Conservation (phyloP, 371 early-diverging fungal genomes). For the Mortierella sp. region DNA sequence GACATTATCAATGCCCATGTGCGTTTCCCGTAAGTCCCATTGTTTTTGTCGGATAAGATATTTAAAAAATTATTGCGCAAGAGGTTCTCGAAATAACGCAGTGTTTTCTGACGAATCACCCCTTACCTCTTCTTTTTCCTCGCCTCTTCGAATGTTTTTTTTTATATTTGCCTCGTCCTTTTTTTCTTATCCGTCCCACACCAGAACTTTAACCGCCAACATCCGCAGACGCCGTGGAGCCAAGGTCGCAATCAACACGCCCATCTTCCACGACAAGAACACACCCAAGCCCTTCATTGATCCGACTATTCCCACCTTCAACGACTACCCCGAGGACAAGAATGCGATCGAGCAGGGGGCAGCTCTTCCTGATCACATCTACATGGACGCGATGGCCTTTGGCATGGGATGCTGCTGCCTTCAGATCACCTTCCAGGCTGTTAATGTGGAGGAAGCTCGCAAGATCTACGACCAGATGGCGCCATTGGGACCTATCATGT, state of each 20-base stretch:
- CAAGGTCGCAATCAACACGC: slow-evolving; percentile 94
- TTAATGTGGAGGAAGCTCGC: slow-evolving; percentile 94
- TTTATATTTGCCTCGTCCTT: neutral
- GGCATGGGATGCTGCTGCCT: slow-evolving; percentile 99
- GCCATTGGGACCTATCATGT: slow-evolving; percentile 94
- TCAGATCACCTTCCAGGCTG: slow-evolving; percentile 99
- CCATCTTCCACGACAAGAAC: slow-evolving; percentile 84
- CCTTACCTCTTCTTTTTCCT: neutral
- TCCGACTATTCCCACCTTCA: slow-evolving; percentile 81
- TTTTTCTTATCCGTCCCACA: neutral
- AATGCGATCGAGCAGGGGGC: slow-evolving; percentile 77
- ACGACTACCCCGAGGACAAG: slow-evolving; percentile 72
- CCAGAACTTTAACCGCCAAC: slow-evolving; percentile 92
- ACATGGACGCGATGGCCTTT: slow-evolving; percentile 99
- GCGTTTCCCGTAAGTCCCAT: slow-evolving; percentile 85
- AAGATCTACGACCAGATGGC: slow-evolving; percentile 97
- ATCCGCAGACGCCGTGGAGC: slow-evolving; percentile 93
- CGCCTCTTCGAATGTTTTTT: neutral
- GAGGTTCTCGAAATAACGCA: slow-evolving; percentile 7
- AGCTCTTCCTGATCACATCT: slow-evolving; percentile 93
- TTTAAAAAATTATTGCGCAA: slow-evolving; percentile 7
- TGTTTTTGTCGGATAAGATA: neutral
- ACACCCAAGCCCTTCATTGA: slow-evolving; percentile 95
- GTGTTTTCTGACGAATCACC: neutral
- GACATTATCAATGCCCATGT: slow-evolving; percentile 96